Conservation (phyloP, 108 stramenopile species). For the Skeletonema potamos region DNA sequence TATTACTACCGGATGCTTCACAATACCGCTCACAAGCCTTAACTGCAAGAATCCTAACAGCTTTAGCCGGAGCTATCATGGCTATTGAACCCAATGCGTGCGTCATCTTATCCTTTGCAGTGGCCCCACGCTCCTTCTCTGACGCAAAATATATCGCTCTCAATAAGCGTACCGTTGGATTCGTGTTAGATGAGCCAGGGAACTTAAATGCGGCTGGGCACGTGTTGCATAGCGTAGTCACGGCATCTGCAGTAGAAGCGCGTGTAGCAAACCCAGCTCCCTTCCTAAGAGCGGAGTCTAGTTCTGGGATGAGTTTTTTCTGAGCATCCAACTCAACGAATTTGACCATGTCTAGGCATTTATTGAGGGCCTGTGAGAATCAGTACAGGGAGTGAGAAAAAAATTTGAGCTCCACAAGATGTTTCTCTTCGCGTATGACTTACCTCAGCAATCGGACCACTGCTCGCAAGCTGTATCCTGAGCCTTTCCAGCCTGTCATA, state of each 20-base stretch:
- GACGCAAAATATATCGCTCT: slow-evolving; percentile 80
- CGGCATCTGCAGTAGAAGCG: slow-evolving; percentile 78
- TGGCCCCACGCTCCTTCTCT: slow-evolving; percentile 72
- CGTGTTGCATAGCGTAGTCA: slow-evolving; percentile 58
- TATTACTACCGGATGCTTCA: slow-evolving; percentile 46
- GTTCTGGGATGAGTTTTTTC: slow-evolving; percentile 61
- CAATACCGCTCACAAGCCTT: slow-evolving; percentile 72
- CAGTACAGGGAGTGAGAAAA: neutral
- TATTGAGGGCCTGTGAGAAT: slow-evolving; percentile 50
- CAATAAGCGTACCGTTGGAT: slow-evolving; percentile 75
- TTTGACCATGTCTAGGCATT: slow-evolving; percentile 71
- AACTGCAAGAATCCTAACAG: slow-evolving; percentile 49
- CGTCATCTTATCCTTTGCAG: slow-evolving; percentile 68
- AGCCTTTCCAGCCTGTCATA: slow-evolving; percentile 73
- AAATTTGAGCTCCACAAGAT: neutral
- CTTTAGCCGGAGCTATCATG: slow-evolving; percentile 61
- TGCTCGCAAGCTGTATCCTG: slow-evolving; percentile 69
- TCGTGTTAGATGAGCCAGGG: slow-evolving; percentile 51
- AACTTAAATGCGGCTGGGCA: slow-evolving; percentile 74
- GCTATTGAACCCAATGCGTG: slow-evolving; percentile 74
- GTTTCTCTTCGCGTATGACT: neutral
- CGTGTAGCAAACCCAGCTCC: slow-evolving; percentile 81
- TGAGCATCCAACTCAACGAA: slow-evolving; percentile 50
- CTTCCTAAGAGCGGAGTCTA: slow-evolving; percentile 32
- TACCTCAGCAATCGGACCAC: slow-evolving; percentile 64